These are phyloP conservation scores for Bocquillonia castaneifolia DNA, from an alignment of 441 rosid genomes.

Conservation along the genomic window DNA sequence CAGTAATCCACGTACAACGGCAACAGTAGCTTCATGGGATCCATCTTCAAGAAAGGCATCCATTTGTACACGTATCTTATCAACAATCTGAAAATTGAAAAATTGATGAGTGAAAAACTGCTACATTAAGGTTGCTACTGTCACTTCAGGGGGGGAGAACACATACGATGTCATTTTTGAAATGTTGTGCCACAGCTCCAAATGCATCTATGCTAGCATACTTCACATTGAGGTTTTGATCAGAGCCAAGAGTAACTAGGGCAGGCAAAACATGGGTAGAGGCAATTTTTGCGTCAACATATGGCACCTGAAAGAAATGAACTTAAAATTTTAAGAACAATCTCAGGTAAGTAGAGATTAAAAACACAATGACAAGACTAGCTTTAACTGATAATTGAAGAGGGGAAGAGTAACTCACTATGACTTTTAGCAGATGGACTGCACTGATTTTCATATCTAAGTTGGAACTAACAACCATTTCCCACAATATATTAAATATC, in stretches of 20 bases:
- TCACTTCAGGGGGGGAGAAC: constrained; percentile 7
- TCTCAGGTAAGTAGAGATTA: not conserved
- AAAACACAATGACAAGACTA: constrained; percentile 11
- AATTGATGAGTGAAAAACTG: constrained; percentile 9
- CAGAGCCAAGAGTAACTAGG: constrained; percentile 92
- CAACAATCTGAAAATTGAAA: constrained; percentile 68
- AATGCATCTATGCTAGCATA: constrained; percentile 96
- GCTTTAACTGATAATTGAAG: constrained; percentile 15
- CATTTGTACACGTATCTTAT: constrained; percentile 97
- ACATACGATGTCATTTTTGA: constrained; percentile 79
- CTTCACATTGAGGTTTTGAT: constrained; percentile 86
- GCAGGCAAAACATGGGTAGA: constrained; percentile 88
- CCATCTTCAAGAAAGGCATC: constrained; percentile 99
- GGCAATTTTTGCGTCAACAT: constrained; percentile 72
- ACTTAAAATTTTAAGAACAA: too few species aligned
- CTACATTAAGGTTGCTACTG: constrained; percentile 10
- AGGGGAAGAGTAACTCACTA: constrained; percentile 48
- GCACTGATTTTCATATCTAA: constrained; percentile 76
- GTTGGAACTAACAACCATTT: constrained; percentile 86
- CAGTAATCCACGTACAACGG: constrained; percentile 79
- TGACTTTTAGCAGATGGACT: constrained; percentile 68
- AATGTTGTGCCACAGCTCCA: constrained; percentile 95
- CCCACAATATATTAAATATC: constrained; percentile 85
- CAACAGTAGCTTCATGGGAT: constrained; percentile 88
- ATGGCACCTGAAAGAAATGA: constrained; percentile 57